Evolutionary conservation across 1,139 yeast genomes (phyloP).

Genomic region (Scheffersomyces titani): DNA sequence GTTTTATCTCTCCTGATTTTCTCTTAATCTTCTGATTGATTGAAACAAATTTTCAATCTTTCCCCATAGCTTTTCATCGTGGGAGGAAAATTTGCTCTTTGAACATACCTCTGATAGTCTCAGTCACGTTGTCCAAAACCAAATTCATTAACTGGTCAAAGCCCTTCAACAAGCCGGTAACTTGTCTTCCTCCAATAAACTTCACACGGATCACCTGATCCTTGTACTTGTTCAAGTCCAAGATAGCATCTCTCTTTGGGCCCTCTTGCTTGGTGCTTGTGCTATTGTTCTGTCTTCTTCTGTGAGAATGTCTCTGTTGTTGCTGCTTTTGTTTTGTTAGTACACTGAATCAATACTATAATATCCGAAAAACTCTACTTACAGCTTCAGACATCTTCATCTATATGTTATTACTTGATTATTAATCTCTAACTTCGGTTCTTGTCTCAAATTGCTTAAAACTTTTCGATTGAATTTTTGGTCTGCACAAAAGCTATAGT

Average conservation of each 20-base stretch:
- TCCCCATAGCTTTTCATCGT: neutral
- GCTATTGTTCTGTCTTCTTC: slow-evolving; percentile 25
- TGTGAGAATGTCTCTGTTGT: slow-evolving; percentile 15
- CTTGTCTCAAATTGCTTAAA: neutral
- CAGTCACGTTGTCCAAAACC: slow-evolving; percentile 83
- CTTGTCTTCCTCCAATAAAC: slow-evolving; percentile 83
- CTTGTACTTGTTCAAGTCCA: slow-evolving; percentile 76
- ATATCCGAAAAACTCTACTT: neutral
- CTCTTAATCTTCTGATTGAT: neutral
- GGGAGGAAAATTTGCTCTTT: neutral
- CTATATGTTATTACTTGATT: neutral
- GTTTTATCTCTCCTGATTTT: neutral
- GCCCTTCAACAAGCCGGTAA: slow-evolving; percentile 80
- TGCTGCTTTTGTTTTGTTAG: neutral
- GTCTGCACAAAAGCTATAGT: neutral
- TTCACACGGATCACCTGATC: slow-evolving; percentile 76
- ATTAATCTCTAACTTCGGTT: neutral
- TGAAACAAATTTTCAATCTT: neutral
- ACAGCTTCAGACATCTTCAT: neutral
- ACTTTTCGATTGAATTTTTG: neutral
- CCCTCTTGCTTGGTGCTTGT: slow-evolving; percentile 55
- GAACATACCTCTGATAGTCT: slow-evolving; percentile 57
- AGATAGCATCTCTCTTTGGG: slow-evolving; percentile 87
- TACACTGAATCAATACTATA: neutral
- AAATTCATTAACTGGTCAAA: slow-evolving; percentile 92